phyloP scores from a whole-genome alignment of 148 eudicot genomes.

The Silene conica region DNA sequence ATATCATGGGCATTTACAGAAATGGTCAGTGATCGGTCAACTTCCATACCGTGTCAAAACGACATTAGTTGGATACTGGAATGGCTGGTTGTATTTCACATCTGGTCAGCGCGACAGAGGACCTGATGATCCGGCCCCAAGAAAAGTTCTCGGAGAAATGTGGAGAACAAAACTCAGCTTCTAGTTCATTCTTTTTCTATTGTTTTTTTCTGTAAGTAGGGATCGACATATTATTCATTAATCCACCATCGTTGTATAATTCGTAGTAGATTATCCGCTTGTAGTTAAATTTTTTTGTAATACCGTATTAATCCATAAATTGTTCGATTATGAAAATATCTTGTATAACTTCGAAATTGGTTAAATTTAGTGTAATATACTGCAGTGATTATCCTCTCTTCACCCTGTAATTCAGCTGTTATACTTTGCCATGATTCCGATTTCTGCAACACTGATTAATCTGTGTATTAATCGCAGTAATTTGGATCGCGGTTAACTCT shows the following conservation, averaged over 20 bases:
- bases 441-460: no score
- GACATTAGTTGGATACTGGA: conserved; percentile 80
- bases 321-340: no score
- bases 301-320: no score
- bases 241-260: neutral
- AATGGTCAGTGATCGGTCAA: conserved; percentile 88
- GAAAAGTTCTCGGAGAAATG: conserved; percentile 85
- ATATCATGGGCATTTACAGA: conserved; percentile 32
- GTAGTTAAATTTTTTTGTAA: neutral
- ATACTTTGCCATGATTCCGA: no score
- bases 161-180: conserved; percentile 90
- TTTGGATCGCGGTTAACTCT: no score
- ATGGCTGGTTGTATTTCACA: conserved; percentile 90
- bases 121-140: conserved; percentile 84
- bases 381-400: no score
- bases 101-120: conserved; percentile 96
- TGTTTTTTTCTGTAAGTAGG: neutral
- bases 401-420: no score
- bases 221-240: conserved; percentile 13
- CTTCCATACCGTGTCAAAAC: conserved; percentile 96
- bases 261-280: neutral
- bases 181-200: conserved; percentile 10
- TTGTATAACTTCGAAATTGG: no score
- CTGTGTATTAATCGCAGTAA: no score
- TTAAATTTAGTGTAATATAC: no score